Percentiles rank a stretch among this genome's conserved stretches.
phyloP scores from a whole-genome alignment of 2,329 filamentous ascomycete species.

The Aspergillus fijiensis region DNA sequence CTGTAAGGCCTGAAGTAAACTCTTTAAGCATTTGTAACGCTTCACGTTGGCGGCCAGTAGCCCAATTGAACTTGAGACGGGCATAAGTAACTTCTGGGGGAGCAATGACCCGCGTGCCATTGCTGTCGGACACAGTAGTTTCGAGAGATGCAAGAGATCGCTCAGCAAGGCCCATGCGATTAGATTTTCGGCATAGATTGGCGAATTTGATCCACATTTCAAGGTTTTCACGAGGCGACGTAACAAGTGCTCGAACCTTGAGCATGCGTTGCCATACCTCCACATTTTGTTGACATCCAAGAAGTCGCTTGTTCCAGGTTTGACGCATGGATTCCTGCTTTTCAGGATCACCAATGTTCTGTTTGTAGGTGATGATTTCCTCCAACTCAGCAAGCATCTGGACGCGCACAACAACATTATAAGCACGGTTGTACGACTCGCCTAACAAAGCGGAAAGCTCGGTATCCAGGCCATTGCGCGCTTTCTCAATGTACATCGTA shows the following conservation, averaged over 20 bases:
- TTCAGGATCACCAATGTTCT: constrained; percentile 72
- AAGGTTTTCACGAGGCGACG: constrained; percentile 88
- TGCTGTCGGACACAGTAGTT: constrained; percentile 58
- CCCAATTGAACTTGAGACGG: constrained; percentile 97
- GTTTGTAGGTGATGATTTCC: constrained; percentile 97
- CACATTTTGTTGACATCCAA: constrained; percentile 93
- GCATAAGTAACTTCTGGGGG: constrained; percentile 86
- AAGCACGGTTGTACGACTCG: constrained; percentile 96
- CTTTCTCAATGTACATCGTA: constrained; percentile 82
- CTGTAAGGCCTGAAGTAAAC: constrained; percentile 60
- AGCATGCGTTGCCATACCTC: constrained; percentile 99
- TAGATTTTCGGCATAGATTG: constrained; percentile 95
- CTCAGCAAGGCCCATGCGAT: constrained; percentile 89
- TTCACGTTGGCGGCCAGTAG: constrained; percentile 67
- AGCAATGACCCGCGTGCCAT: constrained; percentile 41
- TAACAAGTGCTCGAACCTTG: constrained; percentile 87
- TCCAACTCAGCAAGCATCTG: constrained; percentile 99
- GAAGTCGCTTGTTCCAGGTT: constrained; percentile 93
- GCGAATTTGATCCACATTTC: constrained; percentile 99
- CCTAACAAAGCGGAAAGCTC: constrained; percentile 95
- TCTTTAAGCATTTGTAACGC: constrained; percentile 61
- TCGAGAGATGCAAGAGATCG: constrained; percentile 92
- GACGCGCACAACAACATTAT: constrained; percentile 94
- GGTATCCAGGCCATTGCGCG: constrained; percentile 88
- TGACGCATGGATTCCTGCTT: constrained; percentile 88